Base-by-base conservation (phyloP, 805 yeast genomes). In the Starmerella sirachaensis region DNA sequence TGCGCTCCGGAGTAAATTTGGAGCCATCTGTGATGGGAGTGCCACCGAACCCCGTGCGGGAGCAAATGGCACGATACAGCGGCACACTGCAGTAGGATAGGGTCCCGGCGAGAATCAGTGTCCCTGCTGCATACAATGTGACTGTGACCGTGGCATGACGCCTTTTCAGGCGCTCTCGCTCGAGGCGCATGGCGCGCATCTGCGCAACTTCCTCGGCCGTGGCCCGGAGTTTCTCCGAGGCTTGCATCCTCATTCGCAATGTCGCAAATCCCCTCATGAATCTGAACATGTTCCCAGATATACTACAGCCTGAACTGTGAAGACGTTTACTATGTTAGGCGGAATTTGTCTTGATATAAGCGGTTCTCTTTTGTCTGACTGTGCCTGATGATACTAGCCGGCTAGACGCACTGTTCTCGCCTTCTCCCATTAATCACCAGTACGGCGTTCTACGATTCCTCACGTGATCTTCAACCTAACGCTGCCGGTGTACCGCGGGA, bases 31-130 rank as follows among this genome's bases (percentile, higher is more conserved):
- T 86, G 50, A 86, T 79, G 9, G 97, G 97, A 7, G 79, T 76
- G 29, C 98, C 98, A 34, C 88, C 95, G 72, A 80, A 91, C 0
- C 98, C 98, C 0, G 96, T 86, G 59, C 93, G 71, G 51, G 86
- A 82, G 65, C 98, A 91, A 21, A 91, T 68, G 7, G 86, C 84
- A 48, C 96, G 65, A 59, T 91, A 91, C 6, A 91, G 62, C 4
- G 97, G 97, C 14, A 91, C 98, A 1, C 95, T 82, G 8, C 85
- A 81, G 59, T 84, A 91, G 0, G 93, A 70, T 5, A 88, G 63
- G 72, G 63, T 11, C 78, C 63, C 45, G 11, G 47, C 46, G 30
- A 44, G 37, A 13, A 50, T 29, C 10, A 51, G 41, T 28, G 41
- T 13, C 5, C 49, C 41, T n/a, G 42, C 19, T 6, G 50, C 47